A percentile compares a stretch with the other conserved stretches of the same genome.
These are phyloP conservation scores for Gamarada debralockiae DNA, from an alignment of 495 filamentous ascomycete genomes.

Conservation along the genomic window DNA sequence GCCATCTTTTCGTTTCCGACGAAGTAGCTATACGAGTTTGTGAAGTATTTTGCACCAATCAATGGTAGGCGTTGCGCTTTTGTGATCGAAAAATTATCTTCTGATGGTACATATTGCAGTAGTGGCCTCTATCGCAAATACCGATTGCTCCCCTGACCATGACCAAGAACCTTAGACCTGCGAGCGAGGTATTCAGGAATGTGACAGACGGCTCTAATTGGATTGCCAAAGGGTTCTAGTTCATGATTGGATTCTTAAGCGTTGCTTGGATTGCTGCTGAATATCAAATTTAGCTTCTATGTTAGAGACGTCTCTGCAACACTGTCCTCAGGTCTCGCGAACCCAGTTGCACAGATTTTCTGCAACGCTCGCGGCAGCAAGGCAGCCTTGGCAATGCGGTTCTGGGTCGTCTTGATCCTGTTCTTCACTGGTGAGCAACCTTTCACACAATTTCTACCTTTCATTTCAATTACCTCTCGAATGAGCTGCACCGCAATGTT, in stretches of 20 bases:
- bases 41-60: conserved; percentile 71
- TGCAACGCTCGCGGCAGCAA: conserved; percentile 59
- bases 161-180: conserved; percentile 61
- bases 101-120: conserved; percentile 25
- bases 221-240: conserved; percentile 17
- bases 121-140: conserved; percentile 53
- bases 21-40: conserved; percentile 55
- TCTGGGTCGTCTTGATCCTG: conserved; percentile 65
- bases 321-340: conserved; percentile 56
- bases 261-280: conserved; percentile 69
- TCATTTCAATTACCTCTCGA: not conserved
- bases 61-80: conserved; percentile 31
- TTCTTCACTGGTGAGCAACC: conserved; percentile 49
- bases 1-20: conserved; percentile 64
- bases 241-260: conserved; percentile 49
- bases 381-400: conserved; percentile 74
- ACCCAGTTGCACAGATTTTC: conserved; percentile 70
- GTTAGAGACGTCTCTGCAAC: conserved; percentile 60
- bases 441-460: not conserved
- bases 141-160: conserved; percentile 58
- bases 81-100: not conserved
- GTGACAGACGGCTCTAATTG: conserved; percentile 34
- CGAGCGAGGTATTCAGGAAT: conserved; percentile 62
- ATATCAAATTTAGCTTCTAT: conserved; percentile 66
- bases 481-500: conserved; percentile 63